Evolutionary conservation across 805 yeast species (phyloP), one percentile per base, ranked within the genome.

Genomic region (Hanseniaspora meyeri): DNA sequence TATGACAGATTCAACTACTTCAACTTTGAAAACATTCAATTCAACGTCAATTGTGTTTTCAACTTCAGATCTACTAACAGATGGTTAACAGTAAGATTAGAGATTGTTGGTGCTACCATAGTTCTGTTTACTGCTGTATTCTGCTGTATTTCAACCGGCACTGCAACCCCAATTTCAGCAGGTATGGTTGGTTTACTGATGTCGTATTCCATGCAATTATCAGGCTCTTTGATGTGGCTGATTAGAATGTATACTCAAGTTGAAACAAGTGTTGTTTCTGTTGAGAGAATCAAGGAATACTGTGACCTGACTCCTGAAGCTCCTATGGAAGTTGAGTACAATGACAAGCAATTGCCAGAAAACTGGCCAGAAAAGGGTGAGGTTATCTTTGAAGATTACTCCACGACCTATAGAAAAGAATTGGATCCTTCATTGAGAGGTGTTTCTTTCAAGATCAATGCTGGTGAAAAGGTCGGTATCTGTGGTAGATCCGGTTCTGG

Each of bases 401-500:
- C 82, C 2, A 77, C 87, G 0, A 73, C 74, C 51, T 83, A 83
- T 62, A 75, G 83, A 59, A 77, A 72, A 10, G 76, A 79, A 60
- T 67, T 80, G 49, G 85, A 79, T 55, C 81, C 81, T 0, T 87
- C 82, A 3, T 68, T 83, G 62, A 77, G 72, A 43, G 65, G 74
- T 42, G 70, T 83, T 40, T 65, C 66, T 17, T 60, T 82, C 31
- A 65, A 71, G 2, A 74, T 83, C 46, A 69, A 74, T 24, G 71
- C 85, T 2, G 67, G 71, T 32, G 87, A 83, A 60, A 83, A 83
- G 62, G 68, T 83, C 59, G 89, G 89, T 55, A 80, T 83, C 62
- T 88, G 83, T 50, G 89, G 89, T 16, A 74, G 89, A 67, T 83
- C 90, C 0, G 89, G 90, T 47, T 87, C 90, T 3, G 90, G 90